phyloP scores from a whole-genome alignment of 495 filamentous ascomycete genomes.

The Hypoxylon lienhwacheense region DNA sequence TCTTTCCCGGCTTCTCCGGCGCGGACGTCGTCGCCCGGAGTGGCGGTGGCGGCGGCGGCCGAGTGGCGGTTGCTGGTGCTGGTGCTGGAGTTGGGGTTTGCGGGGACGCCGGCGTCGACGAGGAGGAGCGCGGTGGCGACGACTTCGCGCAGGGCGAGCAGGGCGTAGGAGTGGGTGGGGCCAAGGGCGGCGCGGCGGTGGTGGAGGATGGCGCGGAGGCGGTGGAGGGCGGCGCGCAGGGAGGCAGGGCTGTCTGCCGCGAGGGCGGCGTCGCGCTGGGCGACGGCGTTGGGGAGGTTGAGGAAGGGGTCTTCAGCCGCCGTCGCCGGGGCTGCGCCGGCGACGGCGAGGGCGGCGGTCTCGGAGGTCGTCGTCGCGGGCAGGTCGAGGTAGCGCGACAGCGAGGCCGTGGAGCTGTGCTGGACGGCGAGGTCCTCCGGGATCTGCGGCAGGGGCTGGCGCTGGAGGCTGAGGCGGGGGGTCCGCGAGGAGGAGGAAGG shows the following conservation, averaged over 20 bases:
- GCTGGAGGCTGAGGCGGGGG: not conserved
- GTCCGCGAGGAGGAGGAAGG: not conserved
- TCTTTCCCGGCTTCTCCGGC: too few species aligned
- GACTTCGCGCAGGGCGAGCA: conserved; percentile 9
- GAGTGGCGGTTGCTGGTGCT: conserved; percentile 2
- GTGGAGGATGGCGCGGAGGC: conserved; percentile 5
- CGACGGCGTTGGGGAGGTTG: conserved; percentile 4
- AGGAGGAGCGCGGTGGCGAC: not conserved
- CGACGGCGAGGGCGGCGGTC: too few species aligned
- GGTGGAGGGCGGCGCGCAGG: not conserved
- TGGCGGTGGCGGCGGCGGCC: too few species aligned
- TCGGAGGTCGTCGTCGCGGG: not conserved
- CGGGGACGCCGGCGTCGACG: conserved; percentile 3
- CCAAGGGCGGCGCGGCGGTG: conserved; percentile 2
- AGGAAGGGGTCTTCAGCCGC: too few species aligned
- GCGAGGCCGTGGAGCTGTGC: not conserved
- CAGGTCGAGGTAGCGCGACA: not conserved
- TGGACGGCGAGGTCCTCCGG: not conserved
- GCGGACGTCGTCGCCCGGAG: too few species aligned
- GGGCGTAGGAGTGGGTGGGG: not conserved
- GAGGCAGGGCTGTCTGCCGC: not conserved
- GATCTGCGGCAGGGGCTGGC: not conserved
- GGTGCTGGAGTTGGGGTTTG: not conserved
- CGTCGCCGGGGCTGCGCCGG: not conserved
- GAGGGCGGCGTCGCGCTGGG: conserved; percentile 7